Conservation (phyloP, 2,329 filamentous ascomycete genomes). For the Phyllosticta citrichinensis region DNA sequence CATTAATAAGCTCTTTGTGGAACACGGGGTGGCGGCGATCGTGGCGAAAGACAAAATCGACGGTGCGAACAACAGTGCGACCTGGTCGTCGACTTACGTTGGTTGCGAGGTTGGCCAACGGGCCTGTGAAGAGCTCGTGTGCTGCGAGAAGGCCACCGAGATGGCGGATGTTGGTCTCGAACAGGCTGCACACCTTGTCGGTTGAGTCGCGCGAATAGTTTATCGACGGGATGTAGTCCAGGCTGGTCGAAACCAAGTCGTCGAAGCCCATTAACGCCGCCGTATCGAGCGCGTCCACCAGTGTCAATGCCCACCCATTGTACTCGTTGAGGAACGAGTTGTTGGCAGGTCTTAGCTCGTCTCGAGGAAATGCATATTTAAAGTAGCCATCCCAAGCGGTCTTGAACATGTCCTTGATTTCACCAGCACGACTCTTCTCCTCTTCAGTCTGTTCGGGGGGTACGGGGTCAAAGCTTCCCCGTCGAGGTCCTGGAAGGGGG, state of each 20-base stretch:
- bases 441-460: neutral
- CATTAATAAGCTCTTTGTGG: neutral
- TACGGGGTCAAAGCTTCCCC: neutral
- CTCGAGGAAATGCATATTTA: slow-evolving; percentile 64
- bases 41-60: neutral
- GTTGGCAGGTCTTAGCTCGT: slow-evolving; percentile 60
- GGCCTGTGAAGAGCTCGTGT: slow-evolving; percentile 64
- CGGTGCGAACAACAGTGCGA: neutral
- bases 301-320: slow-evolving; percentile 77
- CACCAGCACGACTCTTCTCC: slow-evolving; percentile 19
- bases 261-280: slow-evolving; percentile 65
- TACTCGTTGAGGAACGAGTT: slow-evolving; percentile 59
- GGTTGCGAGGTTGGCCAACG: slow-evolving; percentile 42
- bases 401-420: slow-evolving; percentile 24
- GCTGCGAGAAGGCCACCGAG: slow-evolving; percentile 69
- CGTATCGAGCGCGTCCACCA: slow-evolving; percentile 70
- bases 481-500: neutral
- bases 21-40: neutral
- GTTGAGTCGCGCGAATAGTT: slow-evolving; percentile 53
- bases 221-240: slow-evolving; percentile 60
- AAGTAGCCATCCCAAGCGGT: slow-evolving; percentile 45
- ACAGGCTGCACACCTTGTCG: slow-evolving; percentile 54
- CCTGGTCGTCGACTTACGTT: neutral
- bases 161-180: slow-evolving; percentile 83
- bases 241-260: slow-evolving; percentile 59